A percentile compares a stretch with the other conserved stretches of the same genome.
Conservation (phyloP, 352 stramenopile species). For the Globisporangium ultimum region DNA sequence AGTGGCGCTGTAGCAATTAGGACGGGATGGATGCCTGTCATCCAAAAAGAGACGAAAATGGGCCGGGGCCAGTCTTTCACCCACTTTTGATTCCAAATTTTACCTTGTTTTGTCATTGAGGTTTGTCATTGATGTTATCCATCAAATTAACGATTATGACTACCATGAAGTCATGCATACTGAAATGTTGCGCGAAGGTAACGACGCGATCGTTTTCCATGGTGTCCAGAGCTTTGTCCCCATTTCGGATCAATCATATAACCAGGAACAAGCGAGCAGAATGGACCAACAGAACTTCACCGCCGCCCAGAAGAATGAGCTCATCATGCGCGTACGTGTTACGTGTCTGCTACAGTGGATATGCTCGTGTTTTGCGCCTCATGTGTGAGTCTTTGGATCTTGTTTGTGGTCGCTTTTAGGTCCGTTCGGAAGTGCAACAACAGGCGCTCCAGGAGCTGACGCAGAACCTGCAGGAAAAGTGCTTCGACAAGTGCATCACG, state of each 20-base stretch:
- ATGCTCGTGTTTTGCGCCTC: not conserved
- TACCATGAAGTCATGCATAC: not conserved
- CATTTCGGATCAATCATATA: conserved; percentile 6
- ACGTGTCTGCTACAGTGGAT: not conserved
- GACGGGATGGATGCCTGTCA: no score
- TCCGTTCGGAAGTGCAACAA: conserved; percentile 80
- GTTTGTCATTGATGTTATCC: not conserved
- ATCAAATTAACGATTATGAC: conserved; percentile 6
- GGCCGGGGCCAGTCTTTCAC: no score
- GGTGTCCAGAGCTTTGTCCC: not conserved
- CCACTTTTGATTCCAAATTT: no score
- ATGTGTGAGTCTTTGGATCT: not conserved
- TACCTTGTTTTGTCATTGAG: no score
- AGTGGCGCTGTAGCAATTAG: not conserved
- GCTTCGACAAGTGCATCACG: conserved; percentile 89
- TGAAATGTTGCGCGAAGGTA: conserved; percentile 20
- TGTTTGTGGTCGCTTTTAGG: conserved; percentile 31
- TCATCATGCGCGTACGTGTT: conserved; percentile 67
- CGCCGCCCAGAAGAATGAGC: conserved; percentile 80
- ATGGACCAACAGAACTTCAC: conserved; percentile 83
- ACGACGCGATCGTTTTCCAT: not conserved
- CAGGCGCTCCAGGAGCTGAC: conserved; percentile 84
- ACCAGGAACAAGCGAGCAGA: conserved; percentile 7
- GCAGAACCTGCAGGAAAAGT: conserved; percentile 87
- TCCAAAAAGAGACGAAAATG: no score